Conservation (phyloP, 257 asterid species). For the Petrea volubilis region DNA sequence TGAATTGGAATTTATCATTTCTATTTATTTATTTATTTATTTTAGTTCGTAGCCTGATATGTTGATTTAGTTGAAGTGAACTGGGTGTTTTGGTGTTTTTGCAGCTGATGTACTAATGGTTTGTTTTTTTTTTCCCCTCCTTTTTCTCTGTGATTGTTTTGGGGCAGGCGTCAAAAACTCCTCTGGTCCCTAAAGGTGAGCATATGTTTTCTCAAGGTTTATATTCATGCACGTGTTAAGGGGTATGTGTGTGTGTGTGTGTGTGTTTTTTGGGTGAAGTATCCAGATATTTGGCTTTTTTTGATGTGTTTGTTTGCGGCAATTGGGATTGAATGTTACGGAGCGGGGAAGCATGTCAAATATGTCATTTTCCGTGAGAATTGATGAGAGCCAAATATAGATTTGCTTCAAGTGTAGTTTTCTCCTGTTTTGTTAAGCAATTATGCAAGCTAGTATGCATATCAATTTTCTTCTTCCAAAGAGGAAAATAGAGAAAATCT, state of each 20-base stretch:
- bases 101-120: constrained; percentile 9
- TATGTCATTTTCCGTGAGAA: neutral
- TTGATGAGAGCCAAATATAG: neutral
- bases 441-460: neutral
- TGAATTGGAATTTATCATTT: neutral
- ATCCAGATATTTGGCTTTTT: neutral
- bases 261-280: constrained; percentile 8
- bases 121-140: neutral
- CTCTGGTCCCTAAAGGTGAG: constrained; percentile 40
- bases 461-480: neutral
- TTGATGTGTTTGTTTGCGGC: neutral
- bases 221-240: neutral
- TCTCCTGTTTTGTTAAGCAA: neutral
- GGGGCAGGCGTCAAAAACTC: constrained; percentile 39
- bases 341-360: neutral
- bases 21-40: neutral
- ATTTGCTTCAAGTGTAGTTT: neutral
- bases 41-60: neutral
- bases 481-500: no score
- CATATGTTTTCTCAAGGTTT: neutral
- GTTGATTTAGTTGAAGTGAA: neutral
- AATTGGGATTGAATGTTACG: constrained; percentile 6
- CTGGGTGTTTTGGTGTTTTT: constrained; percentile 1
- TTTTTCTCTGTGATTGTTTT: neutral
- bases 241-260: no score